Percentiles rank a stretch among this genome's conserved stretches.
Conservation (phyloP, 495 filamentous ascomycete species). For the Aspergillus leporis region DNA sequence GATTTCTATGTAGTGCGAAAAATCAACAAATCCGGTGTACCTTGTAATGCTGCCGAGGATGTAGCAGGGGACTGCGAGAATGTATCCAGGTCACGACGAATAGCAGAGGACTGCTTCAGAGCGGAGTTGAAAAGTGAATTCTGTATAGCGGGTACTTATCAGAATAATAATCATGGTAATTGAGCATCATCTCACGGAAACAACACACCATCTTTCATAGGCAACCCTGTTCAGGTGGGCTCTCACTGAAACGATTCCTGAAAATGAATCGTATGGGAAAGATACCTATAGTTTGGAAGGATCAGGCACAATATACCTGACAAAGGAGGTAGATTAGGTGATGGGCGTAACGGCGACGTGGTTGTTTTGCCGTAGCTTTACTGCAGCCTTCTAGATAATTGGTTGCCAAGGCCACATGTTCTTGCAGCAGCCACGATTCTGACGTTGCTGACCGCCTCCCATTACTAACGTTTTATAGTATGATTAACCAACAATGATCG, state of each 20-base stretch:
- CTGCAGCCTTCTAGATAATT: background rate
- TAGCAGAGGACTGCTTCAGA: conserved; percentile 84
- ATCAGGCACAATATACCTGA: background rate
- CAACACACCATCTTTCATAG: background rate
- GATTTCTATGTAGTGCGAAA: background rate
- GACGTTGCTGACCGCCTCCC: conserved; percentile 43
- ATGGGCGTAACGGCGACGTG: background rate
- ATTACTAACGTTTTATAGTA: background rate
- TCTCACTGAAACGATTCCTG: background rate
- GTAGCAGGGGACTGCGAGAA: conserved; percentile 64
- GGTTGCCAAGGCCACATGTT: conserved; percentile 37
- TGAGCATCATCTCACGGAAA: background rate
- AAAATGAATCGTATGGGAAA: background rate
- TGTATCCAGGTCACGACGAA: conserved; percentile 78
- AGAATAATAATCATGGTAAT: background rate
- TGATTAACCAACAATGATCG: background rate
- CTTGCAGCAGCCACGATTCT: conserved; percentile 32
- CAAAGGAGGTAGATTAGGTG: background rate
- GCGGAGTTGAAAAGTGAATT: conserved; percentile 96
- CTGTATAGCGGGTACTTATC: conserved; percentile 34
- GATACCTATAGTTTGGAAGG: background rate
- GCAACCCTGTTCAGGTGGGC: background rate
- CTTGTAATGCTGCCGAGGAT: conserved; percentile 66
- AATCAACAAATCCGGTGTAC: conserved; percentile 27
- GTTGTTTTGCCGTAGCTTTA: background rate